A percentile compares a stretch with the other conserved stretches of the same genome.
Evolutionary conservation across 192 early-diverging fungal genomes (phyloP).

Genomic region (Borealophlyctis nickersoniae): DNA sequence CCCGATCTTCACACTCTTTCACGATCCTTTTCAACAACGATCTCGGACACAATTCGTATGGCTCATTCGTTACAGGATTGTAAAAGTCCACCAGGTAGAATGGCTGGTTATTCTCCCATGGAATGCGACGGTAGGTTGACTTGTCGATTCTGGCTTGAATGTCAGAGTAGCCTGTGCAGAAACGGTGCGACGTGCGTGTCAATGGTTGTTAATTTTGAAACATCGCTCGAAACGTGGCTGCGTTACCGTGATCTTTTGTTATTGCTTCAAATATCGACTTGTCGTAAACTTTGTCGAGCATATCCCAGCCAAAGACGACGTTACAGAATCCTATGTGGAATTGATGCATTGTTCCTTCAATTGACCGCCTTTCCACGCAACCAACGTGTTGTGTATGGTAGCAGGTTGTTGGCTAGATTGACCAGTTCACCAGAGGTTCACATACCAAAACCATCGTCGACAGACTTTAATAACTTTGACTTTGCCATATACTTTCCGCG

Average conservation of each 20-base stretch:
- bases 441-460: constrained; percentile 69
- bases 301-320: constrained; percentile 79
- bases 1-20: constrained; percentile 37
- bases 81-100: constrained; percentile 69
- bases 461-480: constrained; percentile 61
- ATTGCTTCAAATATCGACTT: no score
- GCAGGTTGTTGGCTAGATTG: no score
- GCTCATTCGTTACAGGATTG: constrained; percentile 53
- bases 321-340: constrained; percentile 81
- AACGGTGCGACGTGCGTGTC: no score
- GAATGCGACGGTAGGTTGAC: constrained; percentile 61
- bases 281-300: constrained; percentile 66
- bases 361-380: no score
- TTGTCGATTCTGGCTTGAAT: constrained; percentile 65
- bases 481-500: constrained; percentile 67
- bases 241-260: no score
- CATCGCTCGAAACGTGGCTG: no score
- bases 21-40: constrained; percentile 49
- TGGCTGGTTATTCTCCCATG: constrained; percentile 71
- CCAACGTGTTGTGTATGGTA: no score
- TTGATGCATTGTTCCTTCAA: no score
- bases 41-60: constrained; percentile 65
- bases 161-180: constrained; percentile 50
- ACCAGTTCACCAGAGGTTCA: no score
- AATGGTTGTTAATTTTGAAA: no score